Conservation (phyloP, 192 early-diverging fungal species). For the Kappamyces sp. region DNA sequence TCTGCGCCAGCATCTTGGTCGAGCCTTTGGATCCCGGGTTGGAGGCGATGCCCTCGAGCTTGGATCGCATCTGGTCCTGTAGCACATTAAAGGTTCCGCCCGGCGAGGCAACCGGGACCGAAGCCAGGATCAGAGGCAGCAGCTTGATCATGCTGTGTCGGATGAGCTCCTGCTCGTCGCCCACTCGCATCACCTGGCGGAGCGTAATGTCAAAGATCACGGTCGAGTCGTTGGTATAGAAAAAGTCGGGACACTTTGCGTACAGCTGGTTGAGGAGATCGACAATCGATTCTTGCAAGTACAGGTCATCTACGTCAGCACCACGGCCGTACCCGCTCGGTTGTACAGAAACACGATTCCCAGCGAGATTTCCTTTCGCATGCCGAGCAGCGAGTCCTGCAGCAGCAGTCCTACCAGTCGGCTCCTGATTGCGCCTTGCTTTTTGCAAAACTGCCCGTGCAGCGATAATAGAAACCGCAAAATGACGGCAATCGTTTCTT, state of each 20-base stretch:
- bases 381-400: background rate
- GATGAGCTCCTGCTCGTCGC: background rate
- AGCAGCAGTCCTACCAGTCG: background rate
- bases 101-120: constrained; percentile 6
- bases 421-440: background rate
- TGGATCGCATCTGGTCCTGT: background rate
- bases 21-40: no score
- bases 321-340: background rate
- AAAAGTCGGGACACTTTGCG: background rate
- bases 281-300: constrained; percentile 1
- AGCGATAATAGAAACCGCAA: constrained; percentile 4
- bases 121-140: constrained; percentile 3
- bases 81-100: background rate
- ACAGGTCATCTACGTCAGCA: background rate
- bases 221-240: constrained; percentile 14
- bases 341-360: constrained; percentile 9
- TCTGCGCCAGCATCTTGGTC: no score
- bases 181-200: constrained; percentile 1
- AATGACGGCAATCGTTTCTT: background rate
- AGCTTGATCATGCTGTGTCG: constrained; percentile 6
- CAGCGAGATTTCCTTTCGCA: constrained; percentile 10
- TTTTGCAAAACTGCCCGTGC: constrained; percentile 13
- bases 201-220: constrained; percentile 15
- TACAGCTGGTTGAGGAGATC: background rate
- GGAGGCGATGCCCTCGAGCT: background rate